Percentiles rank a stretch among this genome's conserved stretches.
Evolutionary conservation across 1,284 basidiomycete species (phyloP).

Genomic region (Volvariella volvacea): DNA sequence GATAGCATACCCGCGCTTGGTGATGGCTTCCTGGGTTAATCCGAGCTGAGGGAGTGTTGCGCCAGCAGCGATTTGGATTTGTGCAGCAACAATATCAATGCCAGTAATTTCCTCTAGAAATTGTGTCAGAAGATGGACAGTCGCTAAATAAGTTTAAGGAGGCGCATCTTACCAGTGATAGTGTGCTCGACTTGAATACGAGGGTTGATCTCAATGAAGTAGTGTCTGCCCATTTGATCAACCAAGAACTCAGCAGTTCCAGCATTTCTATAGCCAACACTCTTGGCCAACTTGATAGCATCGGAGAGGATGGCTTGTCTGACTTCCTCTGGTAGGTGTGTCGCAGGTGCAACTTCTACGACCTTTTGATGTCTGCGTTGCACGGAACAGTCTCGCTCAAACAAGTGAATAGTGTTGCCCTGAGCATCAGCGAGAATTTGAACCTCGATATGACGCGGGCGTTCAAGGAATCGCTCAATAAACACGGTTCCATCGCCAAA

Average conservation of each 20-base stretch:
- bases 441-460: slow-evolving; percentile 96
- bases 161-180: slow-evolving; percentile 66
- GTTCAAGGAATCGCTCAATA: slow-evolving; percentile 96
- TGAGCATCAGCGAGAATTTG: slow-evolving; percentile 88
- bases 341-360: slow-evolving; percentile 97
- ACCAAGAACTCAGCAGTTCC: slow-evolving; percentile 98
- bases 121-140: slow-evolving; percentile 5
- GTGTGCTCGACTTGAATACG: slow-evolving; percentile 99
- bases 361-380: slow-evolving; percentile 98
- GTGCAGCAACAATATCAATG: slow-evolving; percentile 96
- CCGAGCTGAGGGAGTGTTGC: slow-evolving; percentile 95
- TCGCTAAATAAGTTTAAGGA: slow-evolving; percentile 6
- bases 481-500: slow-evolving; percentile 99
- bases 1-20: slow-evolving; percentile 95
- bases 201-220: slow-evolving; percentile 99
- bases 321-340: slow-evolving; percentile 86
- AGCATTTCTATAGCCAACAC: slow-evolving; percentile 92
- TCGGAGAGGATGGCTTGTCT: slow-evolving; percentile 84
- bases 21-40: slow-evolving; percentile 94
- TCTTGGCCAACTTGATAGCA: slow-evolving; percentile 92
- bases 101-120: slow-evolving; percentile 94
- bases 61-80: slow-evolving; percentile 98
- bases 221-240: slow-evolving; percentile 91
- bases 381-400: slow-evolving; percentile 98
- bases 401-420: slow-evolving; percentile 95